Evolutionary conservation across 306 rosid species (phyloP), one percentile per base, ranked within the genome.

Genomic region (Coriaria nepalensis): DNA sequence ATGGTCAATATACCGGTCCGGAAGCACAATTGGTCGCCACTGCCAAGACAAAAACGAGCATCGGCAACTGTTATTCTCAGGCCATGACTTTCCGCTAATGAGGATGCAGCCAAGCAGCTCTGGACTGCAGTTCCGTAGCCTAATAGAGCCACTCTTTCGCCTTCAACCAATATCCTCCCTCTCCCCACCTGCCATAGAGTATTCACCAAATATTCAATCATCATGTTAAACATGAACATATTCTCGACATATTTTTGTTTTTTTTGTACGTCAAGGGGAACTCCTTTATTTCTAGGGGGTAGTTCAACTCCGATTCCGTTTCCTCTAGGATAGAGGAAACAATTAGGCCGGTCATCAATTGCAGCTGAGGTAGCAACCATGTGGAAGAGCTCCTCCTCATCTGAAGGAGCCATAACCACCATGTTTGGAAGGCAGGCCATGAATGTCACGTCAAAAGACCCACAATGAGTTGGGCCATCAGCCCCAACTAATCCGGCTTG

Each of bases 401-500:
- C 98, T 0, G 96, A 75, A 64, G 98, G 96, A 64, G 98, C 96
- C 94, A 85, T 85, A 59, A 92, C 94, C 70, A 92, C 94, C 98
- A 92, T 85, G 78, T 85, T 92, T 47, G 98, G 96, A 15, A 92
- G 93, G 72, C 96, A 92, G 55, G 96, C 98, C 98, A 92, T 92
- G 47, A 73, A 85, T 9, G 98, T 77, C 47, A 92, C 96, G 52
- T 92, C 98, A 53, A 92, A 92, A 45, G 96, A 60, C 56, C 96
- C 96, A 8, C 63, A 60, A 53, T 82, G 98, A 0, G 98, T 92
- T 0, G 98, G 96, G 47, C 98, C 98, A 61, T 92, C 98, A 9
- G 96, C 94, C 49, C 98, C 96, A 15, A 92, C 98, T 14, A 92
- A 75, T 35, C 98, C 96, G 39, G 98, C 98, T 68, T 96, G 71